Evolutionary conservation across 192 early-diverging fungal genomes (phyloP), one percentile per base, ranked within the genome.

Genomic region (Linnemannia elongata): DNA sequence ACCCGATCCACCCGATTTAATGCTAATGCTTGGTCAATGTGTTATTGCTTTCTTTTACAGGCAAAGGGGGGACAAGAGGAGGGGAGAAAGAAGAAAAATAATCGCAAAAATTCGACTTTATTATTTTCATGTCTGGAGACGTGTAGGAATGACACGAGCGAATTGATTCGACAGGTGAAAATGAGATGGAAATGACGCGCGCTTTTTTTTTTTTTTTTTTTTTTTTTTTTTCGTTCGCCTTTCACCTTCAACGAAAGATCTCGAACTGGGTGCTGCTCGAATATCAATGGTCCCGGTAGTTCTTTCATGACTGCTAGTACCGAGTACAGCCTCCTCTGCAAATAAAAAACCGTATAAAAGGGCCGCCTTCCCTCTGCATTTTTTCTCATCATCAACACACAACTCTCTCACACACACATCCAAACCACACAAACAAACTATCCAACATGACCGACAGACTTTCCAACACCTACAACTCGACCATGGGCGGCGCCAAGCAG

Each of bases 401-500:
- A 57, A 57, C 35, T 70, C 49, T 27, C 66, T 68, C 24, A 75
- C 66, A 69, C 22, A 81, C 73, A 81, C 55, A 60, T 52, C 17
- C 17, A 73, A 20, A 72, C 52, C 66, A 73, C 35, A 54, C n/a
- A n/a, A n/a, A 35, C 38, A 27, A 30, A 47, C 69, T 69, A 30
- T 45, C 6, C 74, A 75, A 75, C 15, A 82, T 82, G 80, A 76
- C 80, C 68, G 80, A 82, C 47, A 75, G 74, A 71, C 74, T 82
- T 33, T 76, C 75, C 75, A 82, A 77, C 81, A 82, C 81, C 54
- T 77, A 82, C 63, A 82, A 88, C 74, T 79, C 88, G 63, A 55
- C 80, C 69, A 66, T 85, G 45, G 90, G 89, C 39, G 60, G 72
- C 47, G 85, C 82, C 63, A 88, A 90, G 78, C 80, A 90, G 70